Evolutionary conservation across 257 asterid species (phyloP), one percentile per base, ranked within the genome.

Genomic region (Paulownia fortunei): DNA sequence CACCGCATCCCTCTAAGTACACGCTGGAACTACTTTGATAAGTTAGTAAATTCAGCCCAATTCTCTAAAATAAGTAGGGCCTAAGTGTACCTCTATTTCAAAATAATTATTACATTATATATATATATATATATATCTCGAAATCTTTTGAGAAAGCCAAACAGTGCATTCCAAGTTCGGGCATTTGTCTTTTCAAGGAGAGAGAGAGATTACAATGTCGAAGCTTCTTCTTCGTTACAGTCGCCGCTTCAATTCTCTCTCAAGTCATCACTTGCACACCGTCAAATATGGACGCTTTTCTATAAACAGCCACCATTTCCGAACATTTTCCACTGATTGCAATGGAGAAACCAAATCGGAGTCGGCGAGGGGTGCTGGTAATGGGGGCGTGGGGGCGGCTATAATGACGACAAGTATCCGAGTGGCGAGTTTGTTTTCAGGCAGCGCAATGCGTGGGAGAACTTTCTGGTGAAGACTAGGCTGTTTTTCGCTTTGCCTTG

Each of bases 401-500:
- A 73, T 49, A 59, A 80, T 60, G 86, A 82, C 26, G 86, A 62
- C 4, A 79, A 84, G 86, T 87, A 91, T 76, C 94, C 97, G 12
- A 82, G 81, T 7, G 94, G 97, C 5, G 93, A 91, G 77, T 85
- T 89, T 76, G 79, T 82, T 79, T 85, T 83, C 72, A 73, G 78
- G 71, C 86, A 75, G 63, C 85, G 79, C 61, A 87, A 84, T 24
- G 81, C 72, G 26, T 87, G 92, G 95, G 86, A 85, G 79, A 82
- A 84, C 32, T 87, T 88, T 56, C 30, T 80, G 49, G 91, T 89
- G 65, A 89, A 83, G 84, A 77, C 86, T 44, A 91, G 71, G 73
- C 76, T 91, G 86, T 77, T 88, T 23, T 84, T 91, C 72, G 91
- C 94, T 16, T 75, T 79, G 71, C 97, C 97, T 11, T 89, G 97